Evolutionary conservation across 2,329 filamentous ascomycete genomes (phyloP).

Genomic region (Verticillium albo-atrum): DNA sequence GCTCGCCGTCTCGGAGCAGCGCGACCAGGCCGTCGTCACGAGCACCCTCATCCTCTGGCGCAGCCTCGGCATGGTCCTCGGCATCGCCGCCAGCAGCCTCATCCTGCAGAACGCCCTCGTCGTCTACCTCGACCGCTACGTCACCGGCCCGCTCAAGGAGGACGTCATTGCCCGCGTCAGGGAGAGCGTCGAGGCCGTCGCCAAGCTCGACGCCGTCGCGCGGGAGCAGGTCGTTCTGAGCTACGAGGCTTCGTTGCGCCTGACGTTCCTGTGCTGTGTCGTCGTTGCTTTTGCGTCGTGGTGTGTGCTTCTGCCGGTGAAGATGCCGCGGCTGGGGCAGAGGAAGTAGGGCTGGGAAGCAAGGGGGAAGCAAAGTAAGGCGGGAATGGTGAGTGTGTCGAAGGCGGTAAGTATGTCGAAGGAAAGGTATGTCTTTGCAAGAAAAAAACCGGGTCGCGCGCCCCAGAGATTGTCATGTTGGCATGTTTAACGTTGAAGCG

Average conservation of each 20-base stretch:
- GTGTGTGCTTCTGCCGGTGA: slow-evolving; percentile 44
- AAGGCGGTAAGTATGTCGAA: too few species aligned
- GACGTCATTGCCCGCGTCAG: slow-evolving; percentile 48
- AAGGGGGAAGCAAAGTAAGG: too few species aligned
- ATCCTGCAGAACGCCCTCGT: slow-evolving; percentile 68
- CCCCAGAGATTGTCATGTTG: too few species aligned
- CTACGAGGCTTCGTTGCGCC: slow-evolving; percentile 46
- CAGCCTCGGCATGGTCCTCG: slow-evolving; percentile 66
- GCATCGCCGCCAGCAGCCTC: slow-evolving; percentile 67
- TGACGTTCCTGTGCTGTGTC: slow-evolving; percentile 40
- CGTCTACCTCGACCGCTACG: slow-evolving; percentile 51
- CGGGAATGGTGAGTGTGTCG: too few species aligned
- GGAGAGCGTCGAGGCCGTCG: slow-evolving; percentile 50
- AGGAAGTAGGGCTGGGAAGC: slow-evolving; percentile 24
- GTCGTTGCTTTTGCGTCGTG: slow-evolving; percentile 44
- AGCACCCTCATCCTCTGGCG: slow-evolving; percentile 69
- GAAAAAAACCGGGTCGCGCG: too few species aligned
- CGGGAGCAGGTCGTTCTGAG: slow-evolving; percentile 50
- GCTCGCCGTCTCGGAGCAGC: slow-evolving; percentile 53
- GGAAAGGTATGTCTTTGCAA: too few species aligned
- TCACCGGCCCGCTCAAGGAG: slow-evolving; percentile 55
- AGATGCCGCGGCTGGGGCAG: slow-evolving; percentile 46
- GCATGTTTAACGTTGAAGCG: too few species aligned
- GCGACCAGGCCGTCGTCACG: slow-evolving; percentile 64
- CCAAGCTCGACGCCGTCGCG: slow-evolving; percentile 36